Evolutionary conservation across 208 protist genomes (phyloP), one percentile per base, ranked within the genome.

Genomic region (Chromosphaera perkinsii): DNA sequence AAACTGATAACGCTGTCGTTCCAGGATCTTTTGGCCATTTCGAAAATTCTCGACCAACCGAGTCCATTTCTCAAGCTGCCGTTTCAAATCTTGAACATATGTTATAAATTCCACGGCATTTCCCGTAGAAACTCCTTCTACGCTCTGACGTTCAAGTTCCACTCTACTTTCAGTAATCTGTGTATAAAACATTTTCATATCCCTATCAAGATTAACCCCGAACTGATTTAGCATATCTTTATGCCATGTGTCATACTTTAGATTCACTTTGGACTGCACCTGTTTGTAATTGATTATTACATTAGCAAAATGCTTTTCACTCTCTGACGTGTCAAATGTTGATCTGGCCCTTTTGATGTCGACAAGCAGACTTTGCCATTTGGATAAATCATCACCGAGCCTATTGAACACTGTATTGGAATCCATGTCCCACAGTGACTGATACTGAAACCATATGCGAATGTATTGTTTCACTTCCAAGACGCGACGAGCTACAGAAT

Each of bases 101-200:
- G 78, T 91, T 68, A 86, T 91, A 79, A 76, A 87, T 39, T 26
- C 80, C 33, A 97, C 93, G 4, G 94, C 92, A 49, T 95, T 84
- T 42, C 87, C 78, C 1, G 83, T 90, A 5, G 76, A 82, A 33
- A 91, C 87, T 0, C 78, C 75, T 42, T 85, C 86, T 1, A 89
- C 52, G 2, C 68, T 68, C 3, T 68, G 29, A n/a, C 51, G 42
- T 37, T 90, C 85, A 0, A 91, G 49, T 49, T 82, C 73, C 22
- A 70, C 47, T 40, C 87, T 78, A 5, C 51, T n/a, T 73, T 4
- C 48, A 60, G 0, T 35, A 27, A 63, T 22, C 14, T 24, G 12
- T 22, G 5, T 43, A 39, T 69, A 63, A 35, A 76, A 47, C 24
- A 55, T 32, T 10, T 45, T 51, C 74, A 82, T 85, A 5, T 39